A percentile compares a stretch with the other conserved stretches of the same genome.
These are phyloP conservation scores for Phytopythium helicoides DNA, from an alignment of 352 stramenopile species.

Conservation along the genomic window DNA sequence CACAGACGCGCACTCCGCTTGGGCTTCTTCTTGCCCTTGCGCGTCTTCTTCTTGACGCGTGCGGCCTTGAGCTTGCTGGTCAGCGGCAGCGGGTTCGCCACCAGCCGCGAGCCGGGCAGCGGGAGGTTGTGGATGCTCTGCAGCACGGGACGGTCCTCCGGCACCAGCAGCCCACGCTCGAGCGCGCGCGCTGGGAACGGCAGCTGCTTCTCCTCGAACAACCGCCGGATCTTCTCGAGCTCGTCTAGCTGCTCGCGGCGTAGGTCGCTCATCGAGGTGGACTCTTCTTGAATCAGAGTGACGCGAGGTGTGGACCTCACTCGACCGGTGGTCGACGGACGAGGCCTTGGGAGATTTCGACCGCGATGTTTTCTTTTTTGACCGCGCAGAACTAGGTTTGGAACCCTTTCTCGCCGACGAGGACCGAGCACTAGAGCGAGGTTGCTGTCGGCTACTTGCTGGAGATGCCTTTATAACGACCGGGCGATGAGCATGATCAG, in stretches of 20 bases:
- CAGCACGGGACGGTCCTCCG: conserved; percentile 48
- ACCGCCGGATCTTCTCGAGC: conserved; percentile 55
- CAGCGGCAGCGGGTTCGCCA: conserved; percentile 43
- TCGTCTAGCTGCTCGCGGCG: conserved; percentile 53
- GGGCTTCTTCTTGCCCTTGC: conserved; percentile 27
- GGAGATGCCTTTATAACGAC: too few relatives aligned
- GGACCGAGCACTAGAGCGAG: neutral
- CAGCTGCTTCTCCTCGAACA: conserved; percentile 59
- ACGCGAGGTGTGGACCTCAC: too few relatives aligned
- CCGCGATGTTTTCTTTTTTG: conserved; percentile 3
- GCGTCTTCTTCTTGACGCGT: conserved; percentile 48
- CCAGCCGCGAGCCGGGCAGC: conserved; percentile 39
- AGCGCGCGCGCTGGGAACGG: conserved; percentile 30
- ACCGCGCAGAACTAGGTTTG: neutral
- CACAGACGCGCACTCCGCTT: conserved; percentile 3
- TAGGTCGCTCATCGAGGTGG: conserved; percentile 47
- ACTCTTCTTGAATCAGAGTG: neutral
- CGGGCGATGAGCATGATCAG: too few relatives aligned
- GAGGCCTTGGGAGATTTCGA: conserved; percentile 2
- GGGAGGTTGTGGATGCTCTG: conserved; percentile 56
- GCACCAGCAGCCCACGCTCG: conserved; percentile 55
- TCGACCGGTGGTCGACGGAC: neutral
- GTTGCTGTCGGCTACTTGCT: too few relatives aligned
- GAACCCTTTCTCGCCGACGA: neutral
- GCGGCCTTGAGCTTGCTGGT: conserved; percentile 36